Percentiles rank a stretch among this genome's conserved stretches.
phyloP scores from a whole-genome alignment of 345 rosid genomes.

The Psidium friedrichsthalianum region DNA sequence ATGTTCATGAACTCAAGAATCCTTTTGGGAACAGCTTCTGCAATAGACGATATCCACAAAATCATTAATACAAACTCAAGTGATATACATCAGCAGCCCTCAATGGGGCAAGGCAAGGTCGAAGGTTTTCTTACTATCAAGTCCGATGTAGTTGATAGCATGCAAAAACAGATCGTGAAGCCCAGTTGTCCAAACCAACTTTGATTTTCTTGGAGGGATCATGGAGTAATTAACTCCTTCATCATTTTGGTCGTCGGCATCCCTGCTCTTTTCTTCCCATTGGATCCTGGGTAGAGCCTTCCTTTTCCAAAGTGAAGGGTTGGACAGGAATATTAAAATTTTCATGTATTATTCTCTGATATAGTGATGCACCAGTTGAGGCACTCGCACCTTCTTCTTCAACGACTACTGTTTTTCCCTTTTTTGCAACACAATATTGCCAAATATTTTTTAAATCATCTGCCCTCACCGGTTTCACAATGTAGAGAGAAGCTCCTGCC shows the following conservation, averaged over 20 bases:
- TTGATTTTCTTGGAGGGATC: constrained; percentile 23
- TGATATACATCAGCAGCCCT: not conserved
- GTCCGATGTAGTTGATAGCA: constrained; percentile 44
- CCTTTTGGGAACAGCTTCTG: constrained; percentile 76
- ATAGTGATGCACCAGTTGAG: not conserved
- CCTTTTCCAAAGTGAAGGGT: not conserved
- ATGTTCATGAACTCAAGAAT: constrained; percentile 63
- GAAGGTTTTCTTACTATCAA: constrained; percentile 42
- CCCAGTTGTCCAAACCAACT: constrained; percentile 47
- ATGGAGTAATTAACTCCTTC: not conserved
- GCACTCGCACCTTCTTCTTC: not conserved
- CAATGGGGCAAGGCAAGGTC: not conserved
- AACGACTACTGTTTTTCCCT: not conserved
- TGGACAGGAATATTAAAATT: not conserved
- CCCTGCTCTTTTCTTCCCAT: not conserved
- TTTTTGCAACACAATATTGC: not conserved
- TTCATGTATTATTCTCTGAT: not conserved
- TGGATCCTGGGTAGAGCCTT: not conserved
- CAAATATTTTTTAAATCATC: constrained; percentile 23
- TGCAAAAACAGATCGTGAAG: constrained; percentile 56
- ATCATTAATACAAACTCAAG: not conserved
- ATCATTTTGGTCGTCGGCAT: not conserved
- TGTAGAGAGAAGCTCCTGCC: constrained; percentile 43
- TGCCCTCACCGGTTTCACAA: constrained; percentile 48
- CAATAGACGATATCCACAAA: not conserved